phyloP scores from a whole-genome alignment of 441 rosid species.

The Erysimum cheiri region DNA sequence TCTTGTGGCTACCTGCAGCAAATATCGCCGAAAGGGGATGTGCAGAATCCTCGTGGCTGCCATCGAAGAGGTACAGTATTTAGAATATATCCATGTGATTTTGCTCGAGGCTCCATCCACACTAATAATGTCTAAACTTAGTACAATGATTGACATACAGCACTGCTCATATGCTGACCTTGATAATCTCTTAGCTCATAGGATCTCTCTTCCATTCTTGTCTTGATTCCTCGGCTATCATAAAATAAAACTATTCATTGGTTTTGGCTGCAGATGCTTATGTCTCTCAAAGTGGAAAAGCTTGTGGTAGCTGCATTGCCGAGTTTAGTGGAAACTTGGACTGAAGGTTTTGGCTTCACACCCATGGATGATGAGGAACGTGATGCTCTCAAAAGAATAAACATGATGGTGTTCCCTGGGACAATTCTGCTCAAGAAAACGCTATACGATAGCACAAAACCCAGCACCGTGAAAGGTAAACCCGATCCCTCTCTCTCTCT shows the following conservation, averaged over 20 bases:
- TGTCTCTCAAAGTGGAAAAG: conserved; percentile 79
- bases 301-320: conserved; percentile 95
- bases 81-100: conserved; percentile 8
- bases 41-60: conserved; percentile 79
- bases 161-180: conserved; percentile 8
- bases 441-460: conserved; percentile 44
- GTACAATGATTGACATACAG: not conserved
- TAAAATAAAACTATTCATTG: not conserved
- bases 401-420: conserved; percentile 93
- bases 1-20: conserved; percentile 94
- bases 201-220: not conserved
- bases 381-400: conserved; percentile 60
- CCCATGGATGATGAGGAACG: conserved; percentile 66
- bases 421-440: conserved; percentile 73
- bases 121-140: conserved; percentile 12
- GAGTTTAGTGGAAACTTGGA: conserved; percentile 84
- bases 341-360: conserved; percentile 79
- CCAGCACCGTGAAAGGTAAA: conserved; percentile 52
- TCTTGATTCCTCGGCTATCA: conserved; percentile 15
- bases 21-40: conserved; percentile 92
- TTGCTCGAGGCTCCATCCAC: conserved; percentile 29
- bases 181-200: conserved; percentile 4
- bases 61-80: conserved; percentile 75
- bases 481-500: conserved; percentile 18
- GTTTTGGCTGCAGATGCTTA: conserved; percentile 66